phyloP scores from a whole-genome alignment of 345 rosid species.

The Brassica rapa region DNA sequence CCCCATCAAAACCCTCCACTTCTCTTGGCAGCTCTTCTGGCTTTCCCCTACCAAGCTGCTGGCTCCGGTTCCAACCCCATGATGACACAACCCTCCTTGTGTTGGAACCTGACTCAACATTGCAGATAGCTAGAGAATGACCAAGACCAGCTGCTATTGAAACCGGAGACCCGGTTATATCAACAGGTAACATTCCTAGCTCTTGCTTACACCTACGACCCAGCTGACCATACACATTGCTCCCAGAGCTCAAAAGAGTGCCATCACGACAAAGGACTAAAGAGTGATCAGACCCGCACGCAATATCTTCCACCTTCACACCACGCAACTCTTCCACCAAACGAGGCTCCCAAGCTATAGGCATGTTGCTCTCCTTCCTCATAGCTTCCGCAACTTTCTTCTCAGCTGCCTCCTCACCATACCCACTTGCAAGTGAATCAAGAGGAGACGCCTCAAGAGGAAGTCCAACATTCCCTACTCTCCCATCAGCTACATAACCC shows the following conservation, averaged over 20 bases:
- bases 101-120: conserved; percentile 32
- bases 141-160: conserved; percentile 81
- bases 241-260: conserved; percentile 47
- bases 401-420: conserved; percentile 56
- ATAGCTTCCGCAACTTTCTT: conserved; percentile 66
- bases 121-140: conserved; percentile 79
- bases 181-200: conserved; percentile 66
- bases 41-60: conserved; percentile 80
- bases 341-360: conserved; percentile 80
- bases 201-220: conserved; percentile 59
- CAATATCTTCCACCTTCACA: conserved; percentile 60
- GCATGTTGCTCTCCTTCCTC: conserved; percentile 80
- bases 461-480: conserved; percentile 65
- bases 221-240: conserved; percentile 82
- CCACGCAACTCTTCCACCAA: conserved; percentile 59
- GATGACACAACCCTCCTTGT: conserved; percentile 56
- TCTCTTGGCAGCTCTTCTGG: conserved; percentile 50
- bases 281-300: neutral
- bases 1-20: conserved; percentile 56
- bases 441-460: conserved; percentile 52
- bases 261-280: neutral
- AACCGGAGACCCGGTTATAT: conserved; percentile 40
- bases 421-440: conserved; percentile 45
- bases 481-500: conserved; percentile 94
- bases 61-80: conserved; percentile 90